A percentile compares a stretch with the other conserved stretches of the same genome.
Evolutionary conservation across 2,329 filamentous ascomycete species (phyloP).

Genomic region (Claviceps sp.): DNA sequence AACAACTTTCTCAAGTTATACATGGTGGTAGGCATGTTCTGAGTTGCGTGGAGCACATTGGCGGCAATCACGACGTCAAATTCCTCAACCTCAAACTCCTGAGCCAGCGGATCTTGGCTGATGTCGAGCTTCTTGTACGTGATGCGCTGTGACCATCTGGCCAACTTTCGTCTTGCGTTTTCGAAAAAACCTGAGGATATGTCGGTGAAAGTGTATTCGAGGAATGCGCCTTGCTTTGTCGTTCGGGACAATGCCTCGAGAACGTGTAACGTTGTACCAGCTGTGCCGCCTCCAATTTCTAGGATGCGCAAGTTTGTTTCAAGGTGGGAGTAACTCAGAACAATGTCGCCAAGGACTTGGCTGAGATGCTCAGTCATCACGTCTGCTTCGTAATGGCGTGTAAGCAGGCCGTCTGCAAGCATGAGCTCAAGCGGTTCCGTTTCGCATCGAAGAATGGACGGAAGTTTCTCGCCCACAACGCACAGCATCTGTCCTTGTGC

Average conservation of each 20-base stretch:
- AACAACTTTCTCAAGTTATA: constrained; percentile 5
- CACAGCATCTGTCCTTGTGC: constrained; percentile 14
- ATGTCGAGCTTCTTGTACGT: constrained; percentile 14
- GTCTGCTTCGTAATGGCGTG: constrained; percentile 7
- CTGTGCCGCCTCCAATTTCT: constrained; percentile 29
- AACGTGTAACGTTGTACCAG: constrained; percentile 24
- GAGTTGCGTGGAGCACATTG: constrained; percentile 25
- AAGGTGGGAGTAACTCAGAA: constrained; percentile 12
- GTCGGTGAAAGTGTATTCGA: constrained; percentile 31
- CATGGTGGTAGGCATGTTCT: constrained; percentile 12
- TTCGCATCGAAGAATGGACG: constrained; percentile 12
- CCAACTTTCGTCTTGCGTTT: constrained; percentile 14
- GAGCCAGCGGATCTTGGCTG: constrained; percentile 12
- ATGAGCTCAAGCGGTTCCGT: constrained; percentile 15
- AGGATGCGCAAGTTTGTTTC: constrained; percentile 28
- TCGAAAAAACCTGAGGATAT: constrained; percentile 28
- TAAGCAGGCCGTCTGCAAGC: constrained; percentile 15
- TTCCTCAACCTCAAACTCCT: constrained; percentile 16
- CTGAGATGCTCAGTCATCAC: neutral
- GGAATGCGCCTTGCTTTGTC: constrained; percentile 16
- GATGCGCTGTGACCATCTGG: constrained; percentile 13
- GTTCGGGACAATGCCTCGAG: constrained; percentile 11
- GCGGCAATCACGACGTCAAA: constrained; percentile 28
- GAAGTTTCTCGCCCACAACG: constrained; percentile 11
- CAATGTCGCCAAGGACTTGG: neutral